Evolutionary conservation across 2,329 filamentous ascomycete species (phyloP).

Genomic region (Aureobasidium leucospermi): DNA sequence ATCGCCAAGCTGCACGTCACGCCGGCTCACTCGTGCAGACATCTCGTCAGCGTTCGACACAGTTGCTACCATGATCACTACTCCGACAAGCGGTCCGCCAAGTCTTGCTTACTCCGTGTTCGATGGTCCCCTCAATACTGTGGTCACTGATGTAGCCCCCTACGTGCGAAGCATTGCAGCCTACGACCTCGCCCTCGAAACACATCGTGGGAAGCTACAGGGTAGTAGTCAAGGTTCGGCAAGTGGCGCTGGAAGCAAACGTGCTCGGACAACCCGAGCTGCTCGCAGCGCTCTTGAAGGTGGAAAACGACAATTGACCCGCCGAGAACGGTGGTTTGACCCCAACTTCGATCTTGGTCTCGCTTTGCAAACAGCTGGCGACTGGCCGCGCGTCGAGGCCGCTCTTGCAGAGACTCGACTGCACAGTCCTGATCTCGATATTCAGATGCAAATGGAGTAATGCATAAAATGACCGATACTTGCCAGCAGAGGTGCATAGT

Average conservation of each 20-base stretch:
- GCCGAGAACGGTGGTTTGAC: conserved; percentile 66
- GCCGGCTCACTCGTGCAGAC: conserved; percentile 27
- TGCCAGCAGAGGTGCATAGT: too few species aligned
- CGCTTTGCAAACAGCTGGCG: conserved; percentile 56
- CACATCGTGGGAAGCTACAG: conserved; percentile 56
- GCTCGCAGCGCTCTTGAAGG: conserved; percentile 73
- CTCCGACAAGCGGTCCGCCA: conserved; percentile 22
- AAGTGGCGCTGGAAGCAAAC: conserved; percentile 34
- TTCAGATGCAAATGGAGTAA: background rate
- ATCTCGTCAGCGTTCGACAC: conserved; percentile 46
- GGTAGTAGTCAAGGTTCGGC: conserved; percentile 31
- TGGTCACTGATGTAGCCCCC: conserved; percentile 74
- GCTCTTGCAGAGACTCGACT: background rate
- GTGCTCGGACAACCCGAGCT: conserved; percentile 63
- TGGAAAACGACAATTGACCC: conserved; percentile 54
- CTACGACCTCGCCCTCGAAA: conserved; percentile 64
- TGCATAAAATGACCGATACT: background rate
- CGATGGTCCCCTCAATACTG: conserved; percentile 59
- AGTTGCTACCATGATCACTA: conserved; percentile 37
- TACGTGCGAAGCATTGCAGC: conserved; percentile 81
- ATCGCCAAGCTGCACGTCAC: conserved; percentile 21
- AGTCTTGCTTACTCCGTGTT: conserved; percentile 64
- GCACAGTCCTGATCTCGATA: background rate
- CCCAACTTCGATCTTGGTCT: conserved; percentile 49
- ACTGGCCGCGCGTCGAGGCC: conserved; percentile 27